phyloP scores from a whole-genome alignment of 352 stramenopile genomes.

The Thraustotheca clavata region DNA sequence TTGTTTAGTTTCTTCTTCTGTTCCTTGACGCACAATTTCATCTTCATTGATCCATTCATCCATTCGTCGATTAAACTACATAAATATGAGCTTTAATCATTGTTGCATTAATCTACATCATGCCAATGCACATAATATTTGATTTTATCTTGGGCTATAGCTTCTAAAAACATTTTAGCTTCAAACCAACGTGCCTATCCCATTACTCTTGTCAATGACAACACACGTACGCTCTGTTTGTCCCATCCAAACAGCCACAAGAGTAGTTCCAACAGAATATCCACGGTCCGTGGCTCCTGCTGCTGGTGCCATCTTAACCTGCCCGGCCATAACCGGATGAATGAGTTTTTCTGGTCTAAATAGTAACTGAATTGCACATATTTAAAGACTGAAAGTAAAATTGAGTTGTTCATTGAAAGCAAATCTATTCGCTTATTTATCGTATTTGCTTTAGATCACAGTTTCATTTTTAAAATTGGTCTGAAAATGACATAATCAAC shows the following conservation, averaged over 20 bases:
- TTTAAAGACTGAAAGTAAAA: too few species aligned
- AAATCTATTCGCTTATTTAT: too few species aligned
- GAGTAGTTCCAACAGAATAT: slow-evolving; percentile 46
- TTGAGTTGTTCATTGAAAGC: too few species aligned
- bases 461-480: background rate
- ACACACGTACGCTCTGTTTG: slow-evolving; percentile 70
- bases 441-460: background rate
- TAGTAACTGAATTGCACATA: too few species aligned
- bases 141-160: slow-evolving; percentile 48
- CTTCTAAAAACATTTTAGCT: slow-evolving; percentile 27
- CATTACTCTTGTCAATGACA: slow-evolving; percentile 69
- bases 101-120: slow-evolving; percentile 32
- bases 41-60: slow-evolving; percentile 82
- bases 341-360: too few species aligned
- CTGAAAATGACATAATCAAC: background rate
- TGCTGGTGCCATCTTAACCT: slow-evolving; percentile 21
- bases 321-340: too few species aligned
- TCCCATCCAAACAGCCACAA: slow-evolving; percentile 67
- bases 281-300: slow-evolving; percentile 28
- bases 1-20: slow-evolving; percentile 60
- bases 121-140: slow-evolving; percentile 85
- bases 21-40: slow-evolving; percentile 65
- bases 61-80: slow-evolving; percentile 81
- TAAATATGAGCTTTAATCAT: background rate
- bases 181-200: background rate